A percentile compares a stretch with the other conserved stretches of the same genome.
These are phyloP conservation scores for Leccinum aurantiacum DNA, from an alignment of 768 basidiomycete genomes.

Conservation along the genomic window DNA sequence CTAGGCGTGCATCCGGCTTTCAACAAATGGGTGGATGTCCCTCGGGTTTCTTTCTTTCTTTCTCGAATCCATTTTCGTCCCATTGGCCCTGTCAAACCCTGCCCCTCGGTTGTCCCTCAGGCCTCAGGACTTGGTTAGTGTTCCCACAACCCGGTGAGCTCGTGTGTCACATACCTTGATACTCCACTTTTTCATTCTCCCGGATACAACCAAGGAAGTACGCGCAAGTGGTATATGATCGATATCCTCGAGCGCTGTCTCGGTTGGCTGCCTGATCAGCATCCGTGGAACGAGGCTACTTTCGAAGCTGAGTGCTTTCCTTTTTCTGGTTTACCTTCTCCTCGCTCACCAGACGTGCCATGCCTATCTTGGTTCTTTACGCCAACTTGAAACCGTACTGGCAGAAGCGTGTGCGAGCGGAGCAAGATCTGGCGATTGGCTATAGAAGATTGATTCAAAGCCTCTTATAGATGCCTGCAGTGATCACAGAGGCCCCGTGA, in stretches of 20 bases:
- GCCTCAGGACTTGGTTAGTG: no score
- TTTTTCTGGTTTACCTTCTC: not conserved
- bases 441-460: slow-evolving; percentile 11
- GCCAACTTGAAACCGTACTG: slow-evolving; percentile 6
- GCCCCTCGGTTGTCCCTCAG: no score
- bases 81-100: no score
- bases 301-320: not conserved
- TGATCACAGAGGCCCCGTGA: not conserved
- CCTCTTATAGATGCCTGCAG: slow-evolving; percentile 11
- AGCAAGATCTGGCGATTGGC: slow-evolving; percentile 14
- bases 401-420: slow-evolving; percentile 14
- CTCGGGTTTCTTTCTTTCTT: slow-evolving; percentile 2
- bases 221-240: not conserved
- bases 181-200: not conserved
- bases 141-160: no score
- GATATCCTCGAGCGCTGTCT: not conserved
- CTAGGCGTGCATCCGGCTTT: slow-evolving; percentile 5
- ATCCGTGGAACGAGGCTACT: slow-evolving; percentile 1
- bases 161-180: not conserved
- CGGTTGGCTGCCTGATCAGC: not conserved
- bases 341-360: slow-evolving; percentile 1
- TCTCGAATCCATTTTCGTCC: no score
- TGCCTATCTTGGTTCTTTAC: slow-evolving; percentile 16
- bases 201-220: slow-evolving; percentile 6
- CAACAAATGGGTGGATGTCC: slow-evolving; percentile 3